phyloP scores from a whole-genome alignment of 2,329 filamentous ascomycete species.

The Elsinoe ampelina region DNA sequence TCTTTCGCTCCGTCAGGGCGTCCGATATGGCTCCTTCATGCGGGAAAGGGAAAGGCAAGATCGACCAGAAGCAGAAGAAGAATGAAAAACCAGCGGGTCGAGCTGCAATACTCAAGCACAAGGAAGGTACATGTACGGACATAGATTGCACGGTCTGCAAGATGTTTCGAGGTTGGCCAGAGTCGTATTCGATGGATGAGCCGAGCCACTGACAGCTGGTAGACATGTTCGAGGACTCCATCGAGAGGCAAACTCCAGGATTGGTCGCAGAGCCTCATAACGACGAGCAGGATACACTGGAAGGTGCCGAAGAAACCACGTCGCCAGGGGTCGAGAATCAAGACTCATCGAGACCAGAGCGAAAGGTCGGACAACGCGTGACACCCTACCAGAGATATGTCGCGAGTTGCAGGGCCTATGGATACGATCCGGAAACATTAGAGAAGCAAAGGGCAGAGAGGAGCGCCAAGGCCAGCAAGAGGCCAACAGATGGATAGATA shows the following conservation, averaged over 20 bases:
- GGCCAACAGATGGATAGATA: background rate
- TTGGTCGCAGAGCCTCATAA: background rate
- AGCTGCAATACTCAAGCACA: background rate
- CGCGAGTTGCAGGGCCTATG: background rate
- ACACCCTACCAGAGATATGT: background rate
- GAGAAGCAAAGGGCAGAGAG: background rate
- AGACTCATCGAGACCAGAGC: background rate
- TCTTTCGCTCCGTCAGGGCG: background rate
- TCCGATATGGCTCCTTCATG: background rate
- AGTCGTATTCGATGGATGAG: background rate
- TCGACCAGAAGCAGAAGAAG: background rate
- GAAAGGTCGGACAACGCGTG: too few relatives aligned
- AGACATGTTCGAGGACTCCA: background rate
- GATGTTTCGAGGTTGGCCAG: background rate
- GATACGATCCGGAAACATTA: background rate
- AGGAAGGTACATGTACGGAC: background rate
- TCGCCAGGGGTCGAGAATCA: background rate
- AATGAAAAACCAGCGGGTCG: background rate
- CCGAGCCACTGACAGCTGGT: background rate
- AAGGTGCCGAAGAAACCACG: background rate
- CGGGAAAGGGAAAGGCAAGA: background rate
- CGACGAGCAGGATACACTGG: background rate
- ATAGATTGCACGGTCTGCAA: background rate
- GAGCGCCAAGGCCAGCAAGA: background rate
- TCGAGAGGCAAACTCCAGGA: background rate